phyloP scores from a whole-genome alignment of 768 basidiomycete species.

The Podaxis sp. region DNA sequence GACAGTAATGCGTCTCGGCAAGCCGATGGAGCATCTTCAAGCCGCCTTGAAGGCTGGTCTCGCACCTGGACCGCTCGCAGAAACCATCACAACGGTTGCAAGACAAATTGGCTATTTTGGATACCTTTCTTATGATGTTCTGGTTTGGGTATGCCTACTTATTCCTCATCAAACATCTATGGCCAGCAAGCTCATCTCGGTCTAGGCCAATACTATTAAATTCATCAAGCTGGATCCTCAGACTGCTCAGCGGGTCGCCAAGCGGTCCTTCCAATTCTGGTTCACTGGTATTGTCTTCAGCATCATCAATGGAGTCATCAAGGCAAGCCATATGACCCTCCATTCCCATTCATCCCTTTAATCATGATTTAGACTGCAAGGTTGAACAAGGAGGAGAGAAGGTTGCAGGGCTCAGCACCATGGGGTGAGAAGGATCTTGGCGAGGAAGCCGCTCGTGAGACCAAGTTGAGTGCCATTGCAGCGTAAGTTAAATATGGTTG shows the following conservation, averaged over 20 bases:
- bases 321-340: slow-evolving; percentile 38
- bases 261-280: slow-evolving; percentile 83
- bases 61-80: slow-evolving; percentile 51
- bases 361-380: slow-evolving; percentile 47
- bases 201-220: slow-evolving; percentile 64
- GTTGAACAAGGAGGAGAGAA: slow-evolving; percentile 58
- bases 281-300: slow-evolving; percentile 83
- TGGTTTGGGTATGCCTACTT: slow-evolving; percentile 71
- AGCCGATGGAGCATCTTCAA: slow-evolving; percentile 92
- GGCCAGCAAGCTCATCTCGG: neutral
- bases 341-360: neutral
- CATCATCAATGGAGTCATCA: slow-evolving; percentile 64
- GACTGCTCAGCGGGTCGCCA: slow-evolving; percentile 57
- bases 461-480: slow-evolving; percentile 54
- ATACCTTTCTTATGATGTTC: slow-evolving; percentile 78
- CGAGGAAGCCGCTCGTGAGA: slow-evolving; percentile 62
- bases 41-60: slow-evolving; percentile 75
- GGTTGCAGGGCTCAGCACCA: slow-evolving; percentile 40
- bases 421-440: slow-evolving; percentile 69
- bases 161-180: neutral
- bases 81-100: slow-evolving; percentile 76
- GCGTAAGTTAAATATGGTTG: slow-evolving; percentile 36
- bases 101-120: slow-evolving; percentile 88
- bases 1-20: slow-evolving; percentile 90
- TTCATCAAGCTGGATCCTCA: slow-evolving; percentile 61